Base-by-base conservation (phyloP, 495 filamentous ascomycete genomes). In the Niebla homalea region DNA sequence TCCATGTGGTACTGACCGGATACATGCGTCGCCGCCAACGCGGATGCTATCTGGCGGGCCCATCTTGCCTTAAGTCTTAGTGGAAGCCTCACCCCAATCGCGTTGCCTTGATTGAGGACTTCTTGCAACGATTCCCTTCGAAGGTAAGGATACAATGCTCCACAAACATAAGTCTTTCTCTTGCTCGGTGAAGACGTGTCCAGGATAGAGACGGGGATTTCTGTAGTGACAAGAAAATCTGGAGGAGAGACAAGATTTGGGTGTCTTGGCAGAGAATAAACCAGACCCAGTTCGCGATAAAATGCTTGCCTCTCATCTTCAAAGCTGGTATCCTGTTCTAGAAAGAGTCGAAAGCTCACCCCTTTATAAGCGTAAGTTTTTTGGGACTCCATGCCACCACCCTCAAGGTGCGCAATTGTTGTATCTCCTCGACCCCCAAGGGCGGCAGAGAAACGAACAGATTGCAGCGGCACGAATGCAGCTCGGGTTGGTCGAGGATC, bases 1-100 rank as follows among this genome's bases (percentile, higher is more conserved):
- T 63, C 55, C 25, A 60, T 54, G 26, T 62, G 50, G n/a, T 23
- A 60, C 1, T 52, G 58, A 35, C 56, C 14, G 14, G 49, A 36
- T 16, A 26, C 32, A 36, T 60, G 56, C 2, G 52, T 53, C 25
- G 58, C 52, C 25, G 49, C 38, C 36, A 58, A 43, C 0, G 52
- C 56, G 19, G 52, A 44, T 41, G 32, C 44, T 40, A 60, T 49
- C 23, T 60, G 48, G 23, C 43, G 50, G 36, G 52, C 56, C 58
- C 56, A 60, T 45, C 21, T 10, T 15, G 48, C 56, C 46, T 53
- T 52, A 8, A 29, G 2, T 3, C 15, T 14, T 22, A 48, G 23
- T 10, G 35, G 49, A 12, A 48, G n/a, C 11, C 36, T 42, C 5
- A 19, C 20, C 32, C 11, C 52, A 8, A 16, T 35, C 10, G 21